These are phyloP conservation scores for Saccharum spontaneum DNA, from an alignment of 176 grass and related monocot genomes.

Conservation along the genomic window DNA sequence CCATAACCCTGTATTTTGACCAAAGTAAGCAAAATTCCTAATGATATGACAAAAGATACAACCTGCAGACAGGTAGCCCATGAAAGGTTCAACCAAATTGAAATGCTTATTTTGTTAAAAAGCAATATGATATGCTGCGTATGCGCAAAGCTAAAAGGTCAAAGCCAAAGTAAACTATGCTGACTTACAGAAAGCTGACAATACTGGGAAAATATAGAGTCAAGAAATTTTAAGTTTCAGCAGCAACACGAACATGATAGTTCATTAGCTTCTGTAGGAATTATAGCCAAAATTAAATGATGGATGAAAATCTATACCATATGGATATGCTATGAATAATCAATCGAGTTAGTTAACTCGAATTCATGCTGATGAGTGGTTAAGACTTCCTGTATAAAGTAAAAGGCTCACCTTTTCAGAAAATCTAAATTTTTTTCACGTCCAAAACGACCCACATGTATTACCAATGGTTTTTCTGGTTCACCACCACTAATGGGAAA, in stretches of 20 bases:
- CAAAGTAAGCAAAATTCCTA: conserved; percentile 33
- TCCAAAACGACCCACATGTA: conserved; percentile 95
- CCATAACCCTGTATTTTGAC: conserved; percentile 77
- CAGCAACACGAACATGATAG: conserved; percentile 22
- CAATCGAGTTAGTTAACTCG: background rate
- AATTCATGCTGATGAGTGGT: background rate
- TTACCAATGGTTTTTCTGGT: conserved; percentile 85
- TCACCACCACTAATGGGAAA: conserved; percentile 74
- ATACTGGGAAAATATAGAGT: background rate
- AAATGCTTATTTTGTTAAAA: background rate
- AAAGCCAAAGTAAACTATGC: background rate
- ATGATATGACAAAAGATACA: conserved; percentile 5
- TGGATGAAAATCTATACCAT: conserved; percentile 12
- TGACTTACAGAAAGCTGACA: conserved; percentile 14
- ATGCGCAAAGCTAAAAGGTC: conserved; percentile 3
- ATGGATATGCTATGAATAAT: background rate
- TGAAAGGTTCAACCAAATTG: background rate
- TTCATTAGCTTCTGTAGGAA: background rate
- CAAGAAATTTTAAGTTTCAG: conserved; percentile 9
- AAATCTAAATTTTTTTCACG: conserved; percentile 98
- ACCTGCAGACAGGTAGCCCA: background rate
- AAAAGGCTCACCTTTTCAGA: conserved; percentile 70
- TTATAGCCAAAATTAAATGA: conserved; percentile 17
- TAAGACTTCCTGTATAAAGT: background rate
- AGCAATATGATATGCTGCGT: conserved; percentile 6